phyloP scores from a whole-genome alignment of 768 basidiomycete genomes.

The Tubosaeta sp. region DNA sequence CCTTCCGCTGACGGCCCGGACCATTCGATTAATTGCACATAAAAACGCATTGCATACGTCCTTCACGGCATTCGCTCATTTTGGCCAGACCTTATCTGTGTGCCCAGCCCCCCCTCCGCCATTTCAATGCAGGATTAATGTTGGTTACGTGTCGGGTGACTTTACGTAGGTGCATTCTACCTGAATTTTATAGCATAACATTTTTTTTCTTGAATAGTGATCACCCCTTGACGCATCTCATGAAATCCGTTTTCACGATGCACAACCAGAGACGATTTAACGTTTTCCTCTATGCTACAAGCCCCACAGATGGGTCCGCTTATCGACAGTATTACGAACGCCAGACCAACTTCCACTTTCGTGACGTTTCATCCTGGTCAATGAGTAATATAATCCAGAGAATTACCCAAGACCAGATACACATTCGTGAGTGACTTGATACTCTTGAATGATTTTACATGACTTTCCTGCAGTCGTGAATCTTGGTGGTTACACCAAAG shows the following conservation, averaged over 20 bases:
- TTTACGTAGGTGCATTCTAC: slow-evolving; percentile 33
- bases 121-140: slow-evolving; percentile 35
- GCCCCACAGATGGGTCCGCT: slow-evolving; percentile 41
- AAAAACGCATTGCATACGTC: slow-evolving; percentile 45
- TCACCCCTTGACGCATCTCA: slow-evolving; percentile 49
- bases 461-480: slow-evolving; percentile 35
- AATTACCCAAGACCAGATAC: slow-evolving; percentile 41
- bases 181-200: neutral
- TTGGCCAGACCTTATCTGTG: slow-evolving; percentile 24
- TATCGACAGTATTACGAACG: slow-evolving; percentile 42
- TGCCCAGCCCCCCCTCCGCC: slow-evolving; percentile 43
- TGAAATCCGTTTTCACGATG: slow-evolving; percentile 46
- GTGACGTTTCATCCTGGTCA: slow-evolving; percentile 40
- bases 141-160: slow-evolving; percentile 49
- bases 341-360: slow-evolving; percentile 34
- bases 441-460: neutral
- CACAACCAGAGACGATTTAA: slow-evolving; percentile 39
- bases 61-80: slow-evolving; percentile 36
- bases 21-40: slow-evolving; percentile 44
- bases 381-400: slow-evolving; percentile 34
- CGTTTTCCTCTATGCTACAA: slow-evolving; percentile 46
- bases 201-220: slow-evolving; percentile 29
- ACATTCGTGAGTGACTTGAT: slow-evolving; percentile 35
- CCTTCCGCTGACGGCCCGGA: slow-evolving; percentile 38
- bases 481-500: slow-evolving; percentile 49